A percentile compares a stretch with the other conserved stretches of the same genome.
Conservation (phyloP, 495 filamentous ascomycete genomes). For the Sordaria brevicollis region DNA sequence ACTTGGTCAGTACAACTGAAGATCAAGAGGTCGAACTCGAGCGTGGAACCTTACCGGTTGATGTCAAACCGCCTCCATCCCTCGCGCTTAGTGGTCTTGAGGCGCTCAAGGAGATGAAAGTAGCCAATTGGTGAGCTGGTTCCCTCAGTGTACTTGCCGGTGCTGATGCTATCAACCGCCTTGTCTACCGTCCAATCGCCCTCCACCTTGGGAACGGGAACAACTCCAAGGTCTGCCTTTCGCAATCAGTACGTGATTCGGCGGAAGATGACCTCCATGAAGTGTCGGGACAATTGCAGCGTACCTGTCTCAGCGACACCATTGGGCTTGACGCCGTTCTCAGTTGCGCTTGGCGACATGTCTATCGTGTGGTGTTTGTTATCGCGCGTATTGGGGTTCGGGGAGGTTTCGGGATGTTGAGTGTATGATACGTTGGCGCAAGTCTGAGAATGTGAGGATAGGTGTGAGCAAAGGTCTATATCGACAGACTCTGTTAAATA, state of each 20-base stretch:
- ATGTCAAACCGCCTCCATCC: slow-evolving; percentile 89
- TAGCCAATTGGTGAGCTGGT: slow-evolving; percentile 73
- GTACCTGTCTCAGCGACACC: not conserved
- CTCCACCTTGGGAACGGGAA: slow-evolving; percentile 23
- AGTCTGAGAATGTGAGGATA: not conserved
- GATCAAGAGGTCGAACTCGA: not conserved
- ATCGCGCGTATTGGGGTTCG: not conserved
- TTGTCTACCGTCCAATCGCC: slow-evolving; percentile 42
- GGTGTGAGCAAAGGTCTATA: not conserved
- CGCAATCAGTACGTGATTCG: not conserved
- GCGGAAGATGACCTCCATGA: not conserved
- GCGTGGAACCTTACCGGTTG: slow-evolving; percentile 31
- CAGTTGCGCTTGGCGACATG: not conserved
- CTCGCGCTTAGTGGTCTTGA: slow-evolving; percentile 93
- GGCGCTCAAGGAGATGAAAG: slow-evolving; percentile 82
- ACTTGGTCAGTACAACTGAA: slow-evolving; percentile 2
- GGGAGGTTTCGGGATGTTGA: not conserved
- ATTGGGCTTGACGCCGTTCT: not conserved
- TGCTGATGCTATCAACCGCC: slow-evolving; percentile 32
- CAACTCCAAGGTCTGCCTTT: slow-evolving; percentile 13
- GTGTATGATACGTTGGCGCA: not conserved
- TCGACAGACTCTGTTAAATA: not conserved
- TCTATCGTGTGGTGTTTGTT: not conserved
- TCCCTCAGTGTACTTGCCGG: slow-evolving; percentile 42
- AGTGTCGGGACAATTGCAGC: not conserved